Evolutionary conservation across 2,329 filamentous ascomycete species (phyloP).

Genomic region (Hortaea werneckii): DNA sequence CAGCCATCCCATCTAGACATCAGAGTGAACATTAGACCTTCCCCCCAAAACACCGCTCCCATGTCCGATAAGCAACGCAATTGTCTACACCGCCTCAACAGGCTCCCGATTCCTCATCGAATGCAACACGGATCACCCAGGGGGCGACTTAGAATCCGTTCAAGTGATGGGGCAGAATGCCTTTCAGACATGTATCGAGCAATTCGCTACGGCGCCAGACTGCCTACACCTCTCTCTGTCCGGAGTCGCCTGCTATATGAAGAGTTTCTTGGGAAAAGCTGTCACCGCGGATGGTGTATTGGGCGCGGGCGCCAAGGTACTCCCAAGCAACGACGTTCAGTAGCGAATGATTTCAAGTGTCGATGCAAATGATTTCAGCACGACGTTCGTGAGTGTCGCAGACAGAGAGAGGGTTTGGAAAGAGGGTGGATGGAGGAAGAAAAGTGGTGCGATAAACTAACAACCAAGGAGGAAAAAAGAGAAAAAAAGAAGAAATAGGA

Average conservation of each 20-base stretch:
- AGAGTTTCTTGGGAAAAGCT: background rate
- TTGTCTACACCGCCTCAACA: background rate
- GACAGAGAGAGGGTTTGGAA: no score
- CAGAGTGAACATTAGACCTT: no score
- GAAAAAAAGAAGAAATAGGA: no score
- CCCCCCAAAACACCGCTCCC: background rate
- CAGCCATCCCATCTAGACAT: no score
- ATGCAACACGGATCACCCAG: background rate
- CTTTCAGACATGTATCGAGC: background rate
- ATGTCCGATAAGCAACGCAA: background rate
- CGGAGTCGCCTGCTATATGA: background rate
- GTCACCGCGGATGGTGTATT: background rate
- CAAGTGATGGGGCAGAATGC: background rate
- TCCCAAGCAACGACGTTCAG: conserved; percentile 3
- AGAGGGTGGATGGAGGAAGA: no score
- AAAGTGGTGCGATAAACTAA: no score
- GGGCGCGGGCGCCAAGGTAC: background rate
- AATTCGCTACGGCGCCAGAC: background rate
- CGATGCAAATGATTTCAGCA: background rate
- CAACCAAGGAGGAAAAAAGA: no score
- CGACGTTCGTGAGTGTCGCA: no score
- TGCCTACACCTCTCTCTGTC: background rate
- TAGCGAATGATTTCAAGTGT: background rate
- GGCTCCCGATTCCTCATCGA: background rate
- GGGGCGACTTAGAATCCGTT: background rate